Evolutionary conservation across 2,329 filamentous ascomycete species (phyloP).

Genomic region (Leptographium flavum): DNA sequence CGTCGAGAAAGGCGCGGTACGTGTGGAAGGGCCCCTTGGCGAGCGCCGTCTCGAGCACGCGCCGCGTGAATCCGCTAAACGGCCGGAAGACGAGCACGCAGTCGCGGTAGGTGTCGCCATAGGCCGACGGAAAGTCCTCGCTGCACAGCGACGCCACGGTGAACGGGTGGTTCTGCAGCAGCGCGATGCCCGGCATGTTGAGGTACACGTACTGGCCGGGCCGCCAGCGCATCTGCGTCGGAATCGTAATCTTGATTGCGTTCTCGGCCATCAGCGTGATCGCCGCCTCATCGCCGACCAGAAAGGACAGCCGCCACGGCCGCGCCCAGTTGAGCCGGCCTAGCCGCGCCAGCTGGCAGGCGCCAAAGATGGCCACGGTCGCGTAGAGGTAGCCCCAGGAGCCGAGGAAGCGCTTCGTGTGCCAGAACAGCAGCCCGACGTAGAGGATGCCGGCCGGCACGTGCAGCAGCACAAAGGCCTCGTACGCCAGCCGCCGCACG

Average conservation of each 20-base stretch:
- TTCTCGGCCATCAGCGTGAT: conserved; percentile 84
- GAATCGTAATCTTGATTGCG: conserved; percentile 89
- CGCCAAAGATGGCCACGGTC: conserved; percentile 62
- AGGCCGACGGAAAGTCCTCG: conserved; percentile 83
- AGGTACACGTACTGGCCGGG: conserved; percentile 93
- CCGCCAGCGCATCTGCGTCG: conserved; percentile 83
- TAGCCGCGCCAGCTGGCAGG: conserved; percentile 60
- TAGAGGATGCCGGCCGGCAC: conserved; percentile 70
- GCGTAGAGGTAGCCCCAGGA: conserved; percentile 84
- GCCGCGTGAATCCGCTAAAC: conserved; percentile 78
- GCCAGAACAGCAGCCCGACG: conserved; percentile 83
- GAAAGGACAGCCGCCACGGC: conserved; percentile 65
- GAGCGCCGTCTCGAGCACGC: conserved; percentile 68
- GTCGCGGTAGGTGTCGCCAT: conserved; percentile 76
- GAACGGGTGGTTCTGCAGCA: conserved; percentile 90
- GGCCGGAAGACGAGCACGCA: conserved; percentile 86
- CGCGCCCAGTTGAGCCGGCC: conserved; percentile 85
- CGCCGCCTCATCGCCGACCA: conserved; percentile 83
- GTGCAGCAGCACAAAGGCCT: conserved; percentile 72
- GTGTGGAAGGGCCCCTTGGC: conserved; percentile 82
- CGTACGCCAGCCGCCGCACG: conserved; percentile 65
- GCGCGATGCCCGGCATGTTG: conserved; percentile 79
- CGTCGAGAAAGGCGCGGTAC: conserved; percentile 83
- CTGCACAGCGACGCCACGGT: conserved; percentile 88
- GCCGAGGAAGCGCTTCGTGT: conserved; percentile 80